phyloP scores from a whole-genome alignment of 2,329 filamentous ascomycete genomes.

The Xylariomycetidae sp. region DNA sequence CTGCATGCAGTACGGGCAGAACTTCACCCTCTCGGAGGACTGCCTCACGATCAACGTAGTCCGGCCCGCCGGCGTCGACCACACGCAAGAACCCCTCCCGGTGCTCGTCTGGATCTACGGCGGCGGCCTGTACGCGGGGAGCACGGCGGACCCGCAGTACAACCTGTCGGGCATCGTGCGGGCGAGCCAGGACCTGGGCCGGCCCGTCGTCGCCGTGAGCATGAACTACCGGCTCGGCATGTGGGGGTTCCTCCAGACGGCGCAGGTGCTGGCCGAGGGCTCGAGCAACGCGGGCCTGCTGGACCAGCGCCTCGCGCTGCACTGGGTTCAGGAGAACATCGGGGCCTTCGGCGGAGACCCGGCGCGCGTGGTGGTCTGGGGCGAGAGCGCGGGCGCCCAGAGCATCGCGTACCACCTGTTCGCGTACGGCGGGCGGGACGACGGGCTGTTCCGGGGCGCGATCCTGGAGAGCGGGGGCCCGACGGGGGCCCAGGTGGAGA shows the following conservation, averaged over 20 bases:
- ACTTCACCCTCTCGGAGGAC: constrained; percentile 42
- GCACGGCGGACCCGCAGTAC: constrained; percentile 51
- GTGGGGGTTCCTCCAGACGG: constrained; percentile 49
- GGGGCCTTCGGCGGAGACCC: constrained; percentile 45
- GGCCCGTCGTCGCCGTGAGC: constrained; percentile 49
- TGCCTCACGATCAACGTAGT: constrained; percentile 42
- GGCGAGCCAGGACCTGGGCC: constrained; percentile 44
- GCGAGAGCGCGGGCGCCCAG: constrained; percentile 38
- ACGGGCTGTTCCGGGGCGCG: constrained; percentile 48
- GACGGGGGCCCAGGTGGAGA: constrained; percentile 25
- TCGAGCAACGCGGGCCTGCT: constrained; percentile 45
- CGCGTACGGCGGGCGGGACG: constrained; percentile 51
- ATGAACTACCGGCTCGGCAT: constrained; percentile 50
- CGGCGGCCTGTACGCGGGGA: constrained; percentile 48
- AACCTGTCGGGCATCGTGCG: constrained; percentile 60
- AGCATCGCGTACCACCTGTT: constrained; percentile 44
- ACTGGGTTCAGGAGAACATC: constrained; percentile 52
- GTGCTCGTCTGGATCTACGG: constrained; percentile 55
- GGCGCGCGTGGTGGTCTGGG: constrained; percentile 43
- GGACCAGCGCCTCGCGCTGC: constrained; percentile 44
- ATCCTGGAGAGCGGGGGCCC: constrained; percentile 49
- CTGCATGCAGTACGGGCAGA: constrained; percentile 41
- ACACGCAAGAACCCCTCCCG: constrained; percentile 27
- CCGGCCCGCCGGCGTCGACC: constrained; percentile 29
- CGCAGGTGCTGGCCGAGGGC: constrained; percentile 35